Evolutionary conservation across 1,284 basidiomycete genomes (phyloP).

Genomic region (Fomitopsis pinicola): DNA sequence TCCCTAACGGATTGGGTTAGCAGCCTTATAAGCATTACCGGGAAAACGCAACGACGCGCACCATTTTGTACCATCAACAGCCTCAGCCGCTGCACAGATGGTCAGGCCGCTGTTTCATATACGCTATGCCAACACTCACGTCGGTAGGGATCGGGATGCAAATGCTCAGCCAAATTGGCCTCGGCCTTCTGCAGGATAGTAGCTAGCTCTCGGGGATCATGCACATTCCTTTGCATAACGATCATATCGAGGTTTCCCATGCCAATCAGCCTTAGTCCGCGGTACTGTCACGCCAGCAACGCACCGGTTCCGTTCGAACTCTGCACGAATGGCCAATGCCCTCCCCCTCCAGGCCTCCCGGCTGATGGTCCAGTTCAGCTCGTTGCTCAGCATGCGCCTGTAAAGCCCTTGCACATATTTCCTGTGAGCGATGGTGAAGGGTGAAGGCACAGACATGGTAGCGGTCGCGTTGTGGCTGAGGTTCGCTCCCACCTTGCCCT

Average conservation of each 20-base stretch:
- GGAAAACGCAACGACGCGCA: constrained; percentile 34
- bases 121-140: constrained; percentile 49
- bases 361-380: constrained; percentile 85
- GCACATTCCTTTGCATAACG: constrained; percentile 61
- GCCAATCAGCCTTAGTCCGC: neutral
- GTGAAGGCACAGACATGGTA: constrained; percentile 31
- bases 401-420: constrained; percentile 91
- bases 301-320: constrained; percentile 90
- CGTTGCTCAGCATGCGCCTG: constrained; percentile 80
- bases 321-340: constrained; percentile 83
- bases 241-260: neutral
- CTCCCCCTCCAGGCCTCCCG: constrained; percentile 83
- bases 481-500: neutral
- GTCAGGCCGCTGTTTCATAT: neutral
- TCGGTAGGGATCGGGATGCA: constrained; percentile 91
- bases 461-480: neutral
- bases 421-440: constrained; percentile 78
- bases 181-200: constrained; percentile 82
- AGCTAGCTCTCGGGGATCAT: constrained; percentile 84
- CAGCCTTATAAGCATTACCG: too few species aligned
- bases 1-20: constrained; percentile 43
- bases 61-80: constrained; percentile 89
- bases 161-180: constrained; percentile 58
- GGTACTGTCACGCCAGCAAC: constrained; percentile 22
- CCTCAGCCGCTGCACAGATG: constrained; percentile 54